Conservation (phyloP, 345 rosid species). For the Aquilaria malaccensis region DNA sequence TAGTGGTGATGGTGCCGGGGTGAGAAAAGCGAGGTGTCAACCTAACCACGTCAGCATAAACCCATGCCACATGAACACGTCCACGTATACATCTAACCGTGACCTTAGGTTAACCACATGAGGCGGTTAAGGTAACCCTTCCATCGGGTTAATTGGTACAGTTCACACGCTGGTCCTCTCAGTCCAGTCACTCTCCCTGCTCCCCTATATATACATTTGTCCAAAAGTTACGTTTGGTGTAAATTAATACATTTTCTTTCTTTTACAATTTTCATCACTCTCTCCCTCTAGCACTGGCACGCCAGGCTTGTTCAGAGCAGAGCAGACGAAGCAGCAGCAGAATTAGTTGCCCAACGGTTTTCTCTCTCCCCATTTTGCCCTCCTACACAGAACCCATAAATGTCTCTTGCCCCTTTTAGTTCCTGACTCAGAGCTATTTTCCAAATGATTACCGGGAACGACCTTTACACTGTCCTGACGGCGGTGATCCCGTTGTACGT, state of each 20-base stretch:
- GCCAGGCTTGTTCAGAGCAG: neutral
- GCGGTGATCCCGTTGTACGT: conserved; percentile 89
- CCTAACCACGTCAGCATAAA: too few species aligned
- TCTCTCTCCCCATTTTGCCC: conserved; percentile 25
- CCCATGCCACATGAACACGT: too few species aligned
- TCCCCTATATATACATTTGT: neutral
- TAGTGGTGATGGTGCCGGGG: too few species aligned
- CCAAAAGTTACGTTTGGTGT: neutral
- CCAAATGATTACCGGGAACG: conserved; percentile 66
- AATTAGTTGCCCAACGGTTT: conserved; percentile 35
- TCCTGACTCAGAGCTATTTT: conserved; percentile 10
- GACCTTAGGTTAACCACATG: too few species aligned
- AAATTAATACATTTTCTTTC: neutral
- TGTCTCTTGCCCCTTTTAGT: neutral
- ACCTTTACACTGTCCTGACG: conserved; percentile 81
- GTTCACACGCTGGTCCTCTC: too few species aligned
- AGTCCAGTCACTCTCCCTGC: neutral
- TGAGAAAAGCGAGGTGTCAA: too few species aligned
- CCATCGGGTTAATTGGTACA: too few species aligned
- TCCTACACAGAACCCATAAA: neutral
- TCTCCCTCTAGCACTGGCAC: neutral
- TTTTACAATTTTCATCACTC: neutral
- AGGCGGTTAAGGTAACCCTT: too few species aligned
- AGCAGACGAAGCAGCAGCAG: conserved; percentile 11
- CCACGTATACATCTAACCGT: too few species aligned